Evolutionary conservation across 768 basidiomycete species (phyloP).

Genomic region (Favolaschia claudopus): DNA sequence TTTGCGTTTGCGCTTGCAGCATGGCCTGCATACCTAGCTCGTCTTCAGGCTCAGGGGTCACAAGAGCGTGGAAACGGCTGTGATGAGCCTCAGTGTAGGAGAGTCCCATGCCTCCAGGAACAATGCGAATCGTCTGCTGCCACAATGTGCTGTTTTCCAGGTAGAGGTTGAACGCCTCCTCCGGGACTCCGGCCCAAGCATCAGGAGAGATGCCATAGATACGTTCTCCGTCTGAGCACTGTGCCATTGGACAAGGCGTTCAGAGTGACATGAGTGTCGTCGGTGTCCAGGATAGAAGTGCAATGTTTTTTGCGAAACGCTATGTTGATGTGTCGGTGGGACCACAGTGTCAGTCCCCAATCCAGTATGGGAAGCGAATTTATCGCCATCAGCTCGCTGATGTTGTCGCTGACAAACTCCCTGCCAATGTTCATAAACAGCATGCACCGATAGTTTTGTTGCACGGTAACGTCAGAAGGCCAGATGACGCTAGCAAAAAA

Average conservation of each 20-base stretch:
- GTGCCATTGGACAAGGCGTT: slow-evolving; percentile 36
- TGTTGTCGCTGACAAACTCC: slow-evolving; percentile 16
- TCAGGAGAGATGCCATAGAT: slow-evolving; percentile 39
- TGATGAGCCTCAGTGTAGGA: slow-evolving; percentile 15
- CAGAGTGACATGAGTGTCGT: slow-evolving; percentile 18
- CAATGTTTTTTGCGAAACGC: slow-evolving; percentile 29
- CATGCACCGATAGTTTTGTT: slow-evolving; percentile 21
- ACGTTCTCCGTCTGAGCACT: slow-evolving; percentile 29
- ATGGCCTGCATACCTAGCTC: too few relatives aligned
- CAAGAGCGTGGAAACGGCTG: slow-evolving; percentile 3
- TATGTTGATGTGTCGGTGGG: slow-evolving; percentile 30
- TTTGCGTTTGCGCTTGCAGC: too few relatives aligned
- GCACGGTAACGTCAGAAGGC: not conserved
- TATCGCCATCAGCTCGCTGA: slow-evolving; percentile 11
- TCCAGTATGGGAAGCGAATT: not conserved
- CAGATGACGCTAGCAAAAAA: not conserved
- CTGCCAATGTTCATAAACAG: slow-evolving; percentile 30
- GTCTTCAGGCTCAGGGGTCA: too few relatives aligned
- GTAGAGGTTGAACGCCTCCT: slow-evolving; percentile 35
- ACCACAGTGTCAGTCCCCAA: not conserved
- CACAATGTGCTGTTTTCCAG: slow-evolving; percentile 33
- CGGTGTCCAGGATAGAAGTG: not conserved
- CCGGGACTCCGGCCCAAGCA: slow-evolving; percentile 27
- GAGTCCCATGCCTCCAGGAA: slow-evolving; percentile 32
- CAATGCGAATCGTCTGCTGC: slow-evolving; percentile 27